phyloP scores from a whole-genome alignment of 345 rosid genomes.

The Durio zibethinus region DNA sequence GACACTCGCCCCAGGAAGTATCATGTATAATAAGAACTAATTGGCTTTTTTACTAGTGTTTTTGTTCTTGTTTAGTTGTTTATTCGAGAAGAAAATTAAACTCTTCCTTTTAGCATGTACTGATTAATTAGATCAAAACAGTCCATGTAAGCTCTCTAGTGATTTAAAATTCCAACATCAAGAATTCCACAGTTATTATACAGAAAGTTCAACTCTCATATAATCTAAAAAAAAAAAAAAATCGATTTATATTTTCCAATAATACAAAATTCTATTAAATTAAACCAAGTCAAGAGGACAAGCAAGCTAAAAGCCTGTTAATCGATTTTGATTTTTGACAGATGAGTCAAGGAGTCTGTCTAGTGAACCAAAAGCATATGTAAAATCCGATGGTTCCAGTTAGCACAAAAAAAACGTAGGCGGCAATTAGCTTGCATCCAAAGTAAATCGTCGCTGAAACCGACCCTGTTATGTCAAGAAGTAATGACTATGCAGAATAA shows the following conservation, averaged over 20 bases:
- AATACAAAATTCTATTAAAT: too few relatives aligned
- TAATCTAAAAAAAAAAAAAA: too few relatives aligned
- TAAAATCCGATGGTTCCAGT: background rate
- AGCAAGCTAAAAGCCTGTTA: background rate
- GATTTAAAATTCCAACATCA: background rate
- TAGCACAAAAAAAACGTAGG: background rate
- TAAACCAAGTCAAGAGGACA: background rate
- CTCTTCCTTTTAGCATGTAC: background rate
- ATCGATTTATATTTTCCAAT: background rate
- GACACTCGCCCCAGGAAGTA: conserved; percentile 15
- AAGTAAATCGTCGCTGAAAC: background rate
- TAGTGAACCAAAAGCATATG: background rate
- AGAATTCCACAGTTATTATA: background rate
- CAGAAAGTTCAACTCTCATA: background rate
- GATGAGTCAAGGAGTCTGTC: background rate
- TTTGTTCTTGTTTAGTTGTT: background rate
- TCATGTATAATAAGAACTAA: background rate
- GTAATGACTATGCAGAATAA: background rate
- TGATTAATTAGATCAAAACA: background rate
- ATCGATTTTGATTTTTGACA: background rate
- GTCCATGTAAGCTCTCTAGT: background rate
- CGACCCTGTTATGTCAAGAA: background rate
- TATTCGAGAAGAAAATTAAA: too few relatives aligned
- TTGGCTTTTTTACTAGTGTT: background rate
- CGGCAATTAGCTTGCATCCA: background rate